Evolutionary conservation across 257 asterid species (phyloP), one percentile per base, ranked within the genome.

Genomic region (Jaltomata sinuosa): DNA sequence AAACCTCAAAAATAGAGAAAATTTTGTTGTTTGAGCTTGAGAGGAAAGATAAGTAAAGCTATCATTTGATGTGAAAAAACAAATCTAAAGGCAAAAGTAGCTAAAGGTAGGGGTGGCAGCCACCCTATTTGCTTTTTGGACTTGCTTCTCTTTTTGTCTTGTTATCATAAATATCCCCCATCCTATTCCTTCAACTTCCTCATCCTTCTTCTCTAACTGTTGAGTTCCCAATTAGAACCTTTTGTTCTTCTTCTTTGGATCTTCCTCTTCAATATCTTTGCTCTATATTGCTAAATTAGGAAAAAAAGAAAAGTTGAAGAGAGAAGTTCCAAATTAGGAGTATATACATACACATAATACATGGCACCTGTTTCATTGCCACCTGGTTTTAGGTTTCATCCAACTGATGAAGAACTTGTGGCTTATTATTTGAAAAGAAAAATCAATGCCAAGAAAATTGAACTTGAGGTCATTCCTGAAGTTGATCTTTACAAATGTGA

Each of bases 401-500:
- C 99, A 5, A 97, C 99, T 3, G 99, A 97, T 11, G 99, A 97
- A 62, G 99, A 97, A 88, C 98, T 97, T 6, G 99, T 97, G 31
- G 98, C 98, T 1, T 97, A 97, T 85, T 97, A 97, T 90, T 97
- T 97, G 10, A 93, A 93, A 76, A 90, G 98, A 50, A 97, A 97
- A 89, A 97, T 97, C 87, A 97, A 97, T 49, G 97, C 94, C 40
- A 92, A 89, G 19, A 90, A 88, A 77, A 95, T 97, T 57, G 99
- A 97, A 32, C 99, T 97, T 40, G 99, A 97, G 82, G 79, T 97
- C 88, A 97, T 97, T 83, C 98, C 98, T 15, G 98, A 97, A 87
- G 96, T 97, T 80, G 99, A 97, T 94, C 99, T 97, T 85, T 97
- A 97, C 91, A 97, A 97, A 87, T 97, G 99, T 85, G 99, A 97